Percentiles rank a stretch among this genome's conserved stretches.
These are phyloP conservation scores for Termitomyces sp. DNA, from an alignment of 768 basidiomycete species.

Conservation along the genomic window DNA sequence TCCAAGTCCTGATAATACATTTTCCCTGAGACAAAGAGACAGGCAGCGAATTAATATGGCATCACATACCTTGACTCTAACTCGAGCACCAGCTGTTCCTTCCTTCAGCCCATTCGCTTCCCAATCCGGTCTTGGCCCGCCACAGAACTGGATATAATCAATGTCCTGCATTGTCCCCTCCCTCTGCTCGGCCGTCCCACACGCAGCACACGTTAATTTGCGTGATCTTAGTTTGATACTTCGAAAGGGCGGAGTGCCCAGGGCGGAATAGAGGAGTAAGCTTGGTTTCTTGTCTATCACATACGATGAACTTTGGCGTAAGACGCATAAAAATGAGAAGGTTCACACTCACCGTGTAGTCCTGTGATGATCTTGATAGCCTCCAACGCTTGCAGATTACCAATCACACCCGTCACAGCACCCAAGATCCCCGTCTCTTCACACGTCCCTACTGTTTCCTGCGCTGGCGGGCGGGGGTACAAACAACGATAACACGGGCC, in stretches of 20 bases:
- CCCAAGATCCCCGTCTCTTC: constrained; percentile 89
- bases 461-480: constrained; percentile 76
- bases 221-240: constrained; percentile 75
- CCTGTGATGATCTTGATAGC: constrained; percentile 57
- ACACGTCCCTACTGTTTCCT: constrained; percentile 65
- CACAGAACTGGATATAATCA: constrained; percentile 88
- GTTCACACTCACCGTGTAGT: constrained; percentile 37
- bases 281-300: constrained; percentile 33
- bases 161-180: constrained; percentile 44
- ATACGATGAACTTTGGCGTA: constrained; percentile 59
- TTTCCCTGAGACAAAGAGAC: background rate
- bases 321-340: background rate
- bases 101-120: constrained; percentile 43
- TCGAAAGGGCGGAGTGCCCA: constrained; percentile 66
- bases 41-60: background rate
- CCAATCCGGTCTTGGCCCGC: constrained; percentile 67
- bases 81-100: constrained; percentile 37
- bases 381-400: constrained; percentile 85
- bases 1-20: constrained; percentile 18
- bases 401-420: constrained; percentile 84
- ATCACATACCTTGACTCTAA: constrained; percentile 35
- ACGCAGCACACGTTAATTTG: constrained; percentile 70
- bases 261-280: constrained; percentile 52
- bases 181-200: constrained; percentile 48
- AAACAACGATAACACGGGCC: constrained; percentile 95